Conservation (phyloP, 225 moss, liverwort and hornwort species). For the Lunularia cruciata region DNA sequence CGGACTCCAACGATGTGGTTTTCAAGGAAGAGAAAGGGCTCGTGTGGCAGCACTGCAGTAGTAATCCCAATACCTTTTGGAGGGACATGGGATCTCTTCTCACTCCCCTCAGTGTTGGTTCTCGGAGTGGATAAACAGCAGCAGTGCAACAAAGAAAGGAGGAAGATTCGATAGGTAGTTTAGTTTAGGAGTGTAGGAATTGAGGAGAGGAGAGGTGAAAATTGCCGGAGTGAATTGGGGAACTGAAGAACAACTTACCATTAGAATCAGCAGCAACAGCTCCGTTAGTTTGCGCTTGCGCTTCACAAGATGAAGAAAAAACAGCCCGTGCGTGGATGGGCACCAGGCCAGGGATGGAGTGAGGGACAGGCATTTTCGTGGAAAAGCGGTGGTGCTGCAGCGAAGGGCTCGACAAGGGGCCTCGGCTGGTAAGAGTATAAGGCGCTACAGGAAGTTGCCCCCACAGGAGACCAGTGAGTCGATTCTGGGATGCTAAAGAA, state of each 20-base stretch:
- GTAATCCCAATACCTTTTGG: constrained; percentile 4
- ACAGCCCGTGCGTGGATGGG: background rate
- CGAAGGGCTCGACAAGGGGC: constrained; percentile 8
- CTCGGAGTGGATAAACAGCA: background rate
- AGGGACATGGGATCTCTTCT: background rate
- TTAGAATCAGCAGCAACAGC: constrained; percentile 1
- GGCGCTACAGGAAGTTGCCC: constrained; percentile 18
- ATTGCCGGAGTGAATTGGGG: background rate
- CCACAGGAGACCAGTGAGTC: background rate
- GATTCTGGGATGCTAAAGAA: constrained; percentile 7
- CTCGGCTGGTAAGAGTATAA: background rate
- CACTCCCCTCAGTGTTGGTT: background rate
- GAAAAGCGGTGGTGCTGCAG: constrained; percentile 4
- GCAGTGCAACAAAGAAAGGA: background rate
- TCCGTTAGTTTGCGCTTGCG: constrained; percentile 27
- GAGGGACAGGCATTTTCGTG: constrained; percentile 23
- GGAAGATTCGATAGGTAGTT: background rate
- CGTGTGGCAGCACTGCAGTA: background rate
- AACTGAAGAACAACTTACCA: constrained; percentile 29
- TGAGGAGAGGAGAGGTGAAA: background rate
- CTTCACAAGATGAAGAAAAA: constrained; percentile 11
- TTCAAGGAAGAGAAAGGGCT: background rate
- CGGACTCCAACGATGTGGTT: background rate
- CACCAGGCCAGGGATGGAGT: background rate
- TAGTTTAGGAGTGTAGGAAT: background rate